Percentiles rank a stretch among this genome's conserved stretches.
Conservation (phyloP, 345 rosid species). For the Eucalyptus albens region DNA sequence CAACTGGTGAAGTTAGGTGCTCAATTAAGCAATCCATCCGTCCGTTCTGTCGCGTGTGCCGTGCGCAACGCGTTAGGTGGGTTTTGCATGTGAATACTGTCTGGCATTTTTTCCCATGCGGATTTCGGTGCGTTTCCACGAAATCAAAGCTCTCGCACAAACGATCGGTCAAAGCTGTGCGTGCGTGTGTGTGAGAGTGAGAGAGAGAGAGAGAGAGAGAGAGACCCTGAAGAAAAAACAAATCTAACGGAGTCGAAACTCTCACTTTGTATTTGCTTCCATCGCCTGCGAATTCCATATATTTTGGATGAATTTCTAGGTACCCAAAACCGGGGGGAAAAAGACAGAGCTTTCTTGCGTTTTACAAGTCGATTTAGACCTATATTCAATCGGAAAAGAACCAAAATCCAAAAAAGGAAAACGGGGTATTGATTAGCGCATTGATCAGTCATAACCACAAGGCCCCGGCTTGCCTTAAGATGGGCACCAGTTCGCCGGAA, state of each 20-base stretch:
- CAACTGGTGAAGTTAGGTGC: not conserved
- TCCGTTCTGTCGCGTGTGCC: not conserved
- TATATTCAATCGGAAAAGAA: not conserved
- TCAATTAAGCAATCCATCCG: not conserved
- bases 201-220: not conserved
- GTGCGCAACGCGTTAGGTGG: not conserved
- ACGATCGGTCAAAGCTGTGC: not conserved
- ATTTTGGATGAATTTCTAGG: not conserved
- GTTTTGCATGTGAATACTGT: not conserved
- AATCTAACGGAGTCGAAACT: not conserved
- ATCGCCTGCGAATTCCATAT: not conserved
- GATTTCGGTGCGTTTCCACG: not conserved
- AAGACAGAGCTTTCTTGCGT: not conserved
- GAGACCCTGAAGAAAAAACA: not conserved
- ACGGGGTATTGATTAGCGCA: not conserved
- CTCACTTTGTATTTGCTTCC: not conserved
- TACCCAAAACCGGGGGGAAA: not conserved
- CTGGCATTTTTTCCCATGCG: not conserved
- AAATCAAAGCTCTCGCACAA: not conserved
- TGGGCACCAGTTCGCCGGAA: constrained; percentile 68
- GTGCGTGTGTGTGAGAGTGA: not conserved
- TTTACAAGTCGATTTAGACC: not conserved
- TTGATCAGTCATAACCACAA: constrained; percentile 59
- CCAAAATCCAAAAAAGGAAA: not conserved
- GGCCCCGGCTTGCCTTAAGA: constrained; percentile 85